phyloP scores from a whole-genome alignment of 176 grass and related monocot genomes.

The Oryza glaberrima region DNA sequence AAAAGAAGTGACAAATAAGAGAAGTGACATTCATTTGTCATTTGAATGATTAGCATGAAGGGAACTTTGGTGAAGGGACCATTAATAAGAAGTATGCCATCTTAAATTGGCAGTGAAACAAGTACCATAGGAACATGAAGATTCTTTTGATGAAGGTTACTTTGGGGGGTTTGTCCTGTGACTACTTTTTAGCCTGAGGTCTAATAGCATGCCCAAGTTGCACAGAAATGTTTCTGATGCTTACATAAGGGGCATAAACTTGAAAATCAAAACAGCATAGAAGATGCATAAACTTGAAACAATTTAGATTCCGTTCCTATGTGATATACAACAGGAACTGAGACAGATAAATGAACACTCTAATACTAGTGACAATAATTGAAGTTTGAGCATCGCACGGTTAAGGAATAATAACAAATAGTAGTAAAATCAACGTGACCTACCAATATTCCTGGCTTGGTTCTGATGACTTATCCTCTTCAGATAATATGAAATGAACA shows the following conservation, averaged over 20 bases:
- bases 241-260: neutral
- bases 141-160: neutral
- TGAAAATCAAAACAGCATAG: neutral
- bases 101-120: neutral
- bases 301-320: neutral
- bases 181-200: neutral
- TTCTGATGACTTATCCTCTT: conserved; percentile 86
- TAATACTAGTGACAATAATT: conserved; percentile 18
- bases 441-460: conserved; percentile 85
- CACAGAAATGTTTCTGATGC: neutral
- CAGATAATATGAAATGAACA: conserved; percentile 91
- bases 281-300: neutral
- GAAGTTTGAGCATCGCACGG: conserved; percentile 1
- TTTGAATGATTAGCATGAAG: conserved; percentile 2
- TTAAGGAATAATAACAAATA: conserved; percentile 5
- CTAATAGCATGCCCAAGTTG: conserved; percentile 19
- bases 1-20: conserved; percentile 3
- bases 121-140: neutral
- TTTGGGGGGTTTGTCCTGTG: neutral
- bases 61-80: neutral
- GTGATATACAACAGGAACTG: neutral
- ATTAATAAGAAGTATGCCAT: neutral
- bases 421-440: conserved; percentile 27
- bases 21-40: neutral
- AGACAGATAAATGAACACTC: neutral